Base-by-base conservation (phyloP, 2,329 filamentous ascomycete genomes). In the Ciborinia camelliae region DNA sequence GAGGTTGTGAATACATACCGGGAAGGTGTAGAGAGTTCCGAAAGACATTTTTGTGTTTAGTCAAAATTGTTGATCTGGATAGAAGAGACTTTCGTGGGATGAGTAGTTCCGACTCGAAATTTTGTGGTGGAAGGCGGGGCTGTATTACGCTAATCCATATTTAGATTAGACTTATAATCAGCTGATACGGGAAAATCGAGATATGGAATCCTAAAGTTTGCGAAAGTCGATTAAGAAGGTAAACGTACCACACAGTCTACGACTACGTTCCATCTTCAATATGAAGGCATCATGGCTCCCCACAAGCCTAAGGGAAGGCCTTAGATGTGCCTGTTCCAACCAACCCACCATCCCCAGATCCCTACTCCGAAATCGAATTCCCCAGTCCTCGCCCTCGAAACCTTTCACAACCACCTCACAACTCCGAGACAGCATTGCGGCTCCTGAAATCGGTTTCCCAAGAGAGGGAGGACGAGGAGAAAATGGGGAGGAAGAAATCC, bases 11-110 rank as follows among this genome's bases (percentile, higher is more conserved):
- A 55, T 65, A 68, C 71, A 69, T 88, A 96, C 94, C 82, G 86
- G 79, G 80, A 86, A 87, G 79, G 90, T 90, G 87, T 95, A 98
- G 77, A 99, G 87, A 85, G 96, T 99, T 83, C 95, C 95, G 86
- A 99, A 98, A 90, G 96, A 96, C 80, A 86, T 91, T 83, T 78
- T 73, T 71, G 64, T 60, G 54, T 54, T 71, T 59, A 64, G 71
- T 63, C 66, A 41, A 54, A 53, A 57, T 53, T 66, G 23, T 30
- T 67, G 58, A 45, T 63, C 63, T 48, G 32, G 30, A 47, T 45
- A 23, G 41, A 26, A 65, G 26, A 41, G 63, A 66, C 20, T 35
- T 63, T 63, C 53, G 53, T 63, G 53, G 37, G 62, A 63, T 63
- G 53, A 23, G 30, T 52, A 9, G 20, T n/a, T 43, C 28, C 26